Base-by-base conservation (phyloP, 441 rosid genomes). In the Adansonia grandidieri region DNA sequence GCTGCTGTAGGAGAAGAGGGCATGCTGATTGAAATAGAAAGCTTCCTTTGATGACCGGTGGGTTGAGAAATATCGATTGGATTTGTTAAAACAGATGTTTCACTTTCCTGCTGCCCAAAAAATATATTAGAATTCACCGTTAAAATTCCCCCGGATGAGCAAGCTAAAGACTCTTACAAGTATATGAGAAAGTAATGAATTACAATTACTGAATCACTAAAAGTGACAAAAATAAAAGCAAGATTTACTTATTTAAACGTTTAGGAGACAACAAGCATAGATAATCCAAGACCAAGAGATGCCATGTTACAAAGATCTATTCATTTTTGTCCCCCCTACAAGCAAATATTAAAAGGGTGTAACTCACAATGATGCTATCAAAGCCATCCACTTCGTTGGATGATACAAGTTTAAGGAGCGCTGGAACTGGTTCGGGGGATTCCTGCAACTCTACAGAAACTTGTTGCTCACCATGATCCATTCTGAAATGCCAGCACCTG, bases 11-110 rank as follows among this genome's bases (percentile, higher is more conserved):
- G 91, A 71, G 91, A 84, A 50, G 78, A 58, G 3, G 92, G 92
- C 94, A 91, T 87, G 86, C 91, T 88, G 78, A 86, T 83, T 0
- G 92, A 91, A 75, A 85, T 62, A 14, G 88, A 80, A 37, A 67
- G 81, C 66, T 8, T 73, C 78, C 85, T 81, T 40, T 67, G 82
- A 78, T 74, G 81, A 51, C 75, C 60, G 8, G 14, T 17, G 54
- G 57, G 13, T 1, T 60, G 62, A 42, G 80, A 42, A 19, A 58
- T 79, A 60, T 66, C 57, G 7, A 4, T 75, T 65, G 19, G 45
- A 54, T 67, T 74, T 19, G 80, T 47, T n/a, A 63, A 56, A 60
- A 28, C 67, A 61, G 76, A 62, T 14, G 79, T 54, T 53, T 79
- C 82, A 58, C 37, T 64, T 73, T 51, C 74, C 61, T 50, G 74